Percentiles rank a stretch among this genome's conserved stretches.
Evolutionary conservation across 805 yeast species (phyloP).

Genomic region (Sugiyamaella smithiae): DNA sequence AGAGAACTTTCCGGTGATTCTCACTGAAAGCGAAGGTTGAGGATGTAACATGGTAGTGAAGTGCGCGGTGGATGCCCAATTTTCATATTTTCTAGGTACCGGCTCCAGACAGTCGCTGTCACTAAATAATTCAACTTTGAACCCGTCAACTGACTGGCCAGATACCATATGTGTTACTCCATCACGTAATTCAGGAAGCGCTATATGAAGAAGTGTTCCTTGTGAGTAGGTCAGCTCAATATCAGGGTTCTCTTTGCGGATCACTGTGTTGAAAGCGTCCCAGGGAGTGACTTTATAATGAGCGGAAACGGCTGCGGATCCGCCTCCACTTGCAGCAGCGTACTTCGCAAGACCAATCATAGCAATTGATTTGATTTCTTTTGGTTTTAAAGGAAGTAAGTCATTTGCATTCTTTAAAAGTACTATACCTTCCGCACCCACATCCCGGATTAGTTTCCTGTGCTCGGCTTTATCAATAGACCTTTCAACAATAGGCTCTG

Average conservation of each 20-base stretch:
- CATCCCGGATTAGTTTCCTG: constrained; percentile 39
- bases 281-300: constrained; percentile 48
- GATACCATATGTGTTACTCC: constrained; percentile 14
- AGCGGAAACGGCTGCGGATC: constrained; percentile 51
- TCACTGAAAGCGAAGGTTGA: constrained; percentile 39
- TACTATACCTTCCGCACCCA: constrained; percentile 51
- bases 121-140: constrained; percentile 5
- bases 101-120: neutral
- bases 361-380: constrained; percentile 40
- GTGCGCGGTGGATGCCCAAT: constrained; percentile 6
- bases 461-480: constrained; percentile 48
- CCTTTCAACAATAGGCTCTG: constrained; percentile 38
- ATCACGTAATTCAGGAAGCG: constrained; percentile 13
- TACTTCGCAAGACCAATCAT: constrained; percentile 36
- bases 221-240: constrained; percentile 39
- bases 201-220: constrained; percentile 37
- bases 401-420: constrained; percentile 51
- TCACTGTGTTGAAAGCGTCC: constrained; percentile 40
- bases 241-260: constrained; percentile 30
- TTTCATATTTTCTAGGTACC: constrained; percentile 16
- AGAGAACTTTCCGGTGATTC: constrained; percentile 42
- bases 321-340: constrained; percentile 55
- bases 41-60: constrained; percentile 18
- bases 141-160: neutral
- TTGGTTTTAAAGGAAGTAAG: constrained; percentile 44